Conservation (phyloP, 208 protist species). For the Leishmania guyanensis region DNA sequence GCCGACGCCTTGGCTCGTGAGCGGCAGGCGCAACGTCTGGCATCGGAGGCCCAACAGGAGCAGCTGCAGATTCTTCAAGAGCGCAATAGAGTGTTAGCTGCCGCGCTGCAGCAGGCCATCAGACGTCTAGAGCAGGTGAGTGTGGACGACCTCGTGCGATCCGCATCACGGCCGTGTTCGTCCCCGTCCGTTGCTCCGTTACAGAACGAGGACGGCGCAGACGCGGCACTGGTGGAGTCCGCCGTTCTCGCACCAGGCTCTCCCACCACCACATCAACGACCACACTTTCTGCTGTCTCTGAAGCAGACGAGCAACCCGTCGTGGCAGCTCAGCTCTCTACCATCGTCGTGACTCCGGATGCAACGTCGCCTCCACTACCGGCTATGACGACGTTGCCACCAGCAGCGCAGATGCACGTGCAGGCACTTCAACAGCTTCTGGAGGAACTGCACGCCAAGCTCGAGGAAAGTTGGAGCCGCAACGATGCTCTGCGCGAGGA, state of each 20-base stretch:
- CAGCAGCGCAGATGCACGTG: slow-evolving; percentile 17
- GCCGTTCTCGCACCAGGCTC: background rate
- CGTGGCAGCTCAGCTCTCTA: background rate
- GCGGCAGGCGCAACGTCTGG: slow-evolving; percentile 21
- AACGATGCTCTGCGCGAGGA: slow-evolving; percentile 37
- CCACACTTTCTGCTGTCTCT: background rate
- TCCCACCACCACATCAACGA: background rate
- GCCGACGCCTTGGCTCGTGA: slow-evolving; percentile 31
- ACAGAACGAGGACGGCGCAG: background rate
- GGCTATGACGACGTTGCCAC: too few relatives aligned
- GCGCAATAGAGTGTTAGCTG: slow-evolving; percentile 38
- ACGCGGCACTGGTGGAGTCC: background rate
- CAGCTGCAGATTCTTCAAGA: slow-evolving; percentile 33
- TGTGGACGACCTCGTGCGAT: slow-evolving; percentile 21
- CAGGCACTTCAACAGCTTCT: slow-evolving; percentile 24
- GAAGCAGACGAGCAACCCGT: background rate
- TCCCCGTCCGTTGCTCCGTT: background rate
- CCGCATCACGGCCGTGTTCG: slow-evolving; percentile 4
- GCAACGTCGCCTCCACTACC: background rate
- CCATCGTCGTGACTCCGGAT: background rate
- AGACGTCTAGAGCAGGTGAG: slow-evolving; percentile 20
- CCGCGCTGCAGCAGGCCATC: slow-evolving; percentile 42
- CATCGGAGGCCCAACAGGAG: slow-evolving; percentile 20
- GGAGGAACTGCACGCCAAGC: slow-evolving; percentile 31
- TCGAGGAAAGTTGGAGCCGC: slow-evolving; percentile 39